Conservation (phyloP, 305 asterid genomes). For the Fraxinus xanthoxyloides region DNA sequence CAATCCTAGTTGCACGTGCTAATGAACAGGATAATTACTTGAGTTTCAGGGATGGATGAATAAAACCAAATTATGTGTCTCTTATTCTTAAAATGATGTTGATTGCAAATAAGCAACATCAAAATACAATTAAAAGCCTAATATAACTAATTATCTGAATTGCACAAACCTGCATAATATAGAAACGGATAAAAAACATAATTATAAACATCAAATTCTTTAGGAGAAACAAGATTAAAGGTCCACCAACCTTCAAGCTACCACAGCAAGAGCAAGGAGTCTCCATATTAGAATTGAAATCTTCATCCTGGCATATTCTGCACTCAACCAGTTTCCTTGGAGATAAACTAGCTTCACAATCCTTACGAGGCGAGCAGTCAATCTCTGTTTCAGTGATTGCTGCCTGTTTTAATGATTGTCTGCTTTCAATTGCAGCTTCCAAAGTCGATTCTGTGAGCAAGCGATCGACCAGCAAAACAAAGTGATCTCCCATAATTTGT, state of each 20-base stretch:
- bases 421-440: conserved; percentile 75
- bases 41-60: neutral
- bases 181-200: neutral
- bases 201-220: neutral
- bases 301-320: conserved; percentile 92
- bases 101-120: neutral
- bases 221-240: neutral
- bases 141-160: neutral
- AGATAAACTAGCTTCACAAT: conserved; percentile 38
- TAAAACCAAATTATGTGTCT: neutral
- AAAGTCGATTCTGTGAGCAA: conserved; percentile 81
- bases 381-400: conserved; percentile 27
- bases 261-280: conserved; percentile 93
- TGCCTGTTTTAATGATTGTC: conserved; percentile 36
- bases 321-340: conserved; percentile 75
- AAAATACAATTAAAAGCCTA: neutral
- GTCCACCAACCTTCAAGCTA: conserved; percentile 75
- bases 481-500: conserved; percentile 82
- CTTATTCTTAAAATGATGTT: neutral
- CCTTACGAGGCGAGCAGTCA: conserved; percentile 30
- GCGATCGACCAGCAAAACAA: conserved; percentile 82
- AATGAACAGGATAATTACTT: neutral
- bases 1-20: neutral
- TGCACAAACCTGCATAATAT: neutral
- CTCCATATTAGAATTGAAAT: conserved; percentile 71